Evolutionary conservation across 2,329 filamentous ascomycete genomes (phyloP), one percentile per base, ranked within the genome.

Genomic region (Ophiostoma sp.): DNA sequence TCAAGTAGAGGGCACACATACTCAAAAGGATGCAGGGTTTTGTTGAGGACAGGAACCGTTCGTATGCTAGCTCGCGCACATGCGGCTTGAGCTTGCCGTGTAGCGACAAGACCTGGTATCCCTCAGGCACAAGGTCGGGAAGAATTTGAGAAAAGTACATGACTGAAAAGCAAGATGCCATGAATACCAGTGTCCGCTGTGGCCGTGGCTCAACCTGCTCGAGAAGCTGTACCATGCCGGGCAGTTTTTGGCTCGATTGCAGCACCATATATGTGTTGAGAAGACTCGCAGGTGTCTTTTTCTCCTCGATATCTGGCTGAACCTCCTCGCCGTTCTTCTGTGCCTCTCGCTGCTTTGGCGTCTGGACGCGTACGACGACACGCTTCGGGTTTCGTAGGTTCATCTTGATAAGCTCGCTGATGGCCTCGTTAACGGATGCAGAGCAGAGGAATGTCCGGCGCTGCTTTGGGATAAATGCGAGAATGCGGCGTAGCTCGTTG

Each of bases 311-410:
- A 5, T 85, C 76, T 1, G 85, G 85, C 27, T 90, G 91, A 1
- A 44, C 18, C 18, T 9, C 42, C 5, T 44, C 63, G 18, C 63
- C 63, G 27, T 44, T 42, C 63, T 38, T 38, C 16, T 64, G 63
- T 27, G 82, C 82, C 38, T 67, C 65, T 62, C 65, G 58, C 47
- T 68, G 41, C 81, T 86, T 81, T 78, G 87, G 75, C 42, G 86
- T 87, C 78, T 93, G 95, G 67, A 99, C 95, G 74, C 94, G 95
- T 66, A 98, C 95, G 11, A 91, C 89, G 70, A 99, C 92, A 75
- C 96, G 96, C 74, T 97, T 93, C 0, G 95, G 95, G 77, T 99
- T 98, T 49, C 95, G 85, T 72, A 98, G 81, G 27, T 95, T 95
- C 7, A 97, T 92, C 47, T 93, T 86, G 66, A 99, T 93, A 67